Evolutionary conservation across 106 monocot species (phyloP).

Genomic region (Dioscorea dumetorum): DNA sequence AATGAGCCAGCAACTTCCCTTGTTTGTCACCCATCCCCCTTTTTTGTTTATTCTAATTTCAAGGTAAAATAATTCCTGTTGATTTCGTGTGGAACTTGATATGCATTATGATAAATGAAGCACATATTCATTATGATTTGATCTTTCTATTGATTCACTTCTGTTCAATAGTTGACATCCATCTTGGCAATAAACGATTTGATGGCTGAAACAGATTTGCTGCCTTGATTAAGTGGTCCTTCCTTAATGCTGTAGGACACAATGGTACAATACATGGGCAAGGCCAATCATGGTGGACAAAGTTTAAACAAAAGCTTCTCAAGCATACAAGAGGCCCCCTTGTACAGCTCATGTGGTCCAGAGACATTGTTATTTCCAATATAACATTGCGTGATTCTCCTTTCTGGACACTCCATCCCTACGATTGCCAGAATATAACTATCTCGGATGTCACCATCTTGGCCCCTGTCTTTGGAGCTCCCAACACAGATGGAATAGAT

Average conservation of each 20-base stretch:
- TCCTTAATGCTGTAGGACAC: conserved; percentile 27
- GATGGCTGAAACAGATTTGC: too few relatives aligned
- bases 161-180: too few relatives aligned
- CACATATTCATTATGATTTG: too few relatives aligned
- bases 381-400: conserved; percentile 60
- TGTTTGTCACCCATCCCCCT: too few relatives aligned
- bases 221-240: too few relatives aligned
- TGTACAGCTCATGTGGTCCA: conserved; percentile 64
- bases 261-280: conserved; percentile 70
- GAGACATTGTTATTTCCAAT: conserved; percentile 53
- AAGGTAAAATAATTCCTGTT: too few relatives aligned
- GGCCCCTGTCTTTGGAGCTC: conserved; percentile 37
- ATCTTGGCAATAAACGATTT: too few relatives aligned
- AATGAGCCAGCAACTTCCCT: too few relatives aligned
- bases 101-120: too few relatives aligned
- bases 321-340: conserved; percentile 59
- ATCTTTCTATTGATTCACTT: too few relatives aligned
- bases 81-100: too few relatives aligned
- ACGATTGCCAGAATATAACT: conserved; percentile 58
- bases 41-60: too few relatives aligned
- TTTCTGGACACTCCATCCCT: conserved; percentile 73
- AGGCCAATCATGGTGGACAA: conserved; percentile 64
- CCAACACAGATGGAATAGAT: conserved; percentile 57
- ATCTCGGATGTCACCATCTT: conserved; percentile 39
- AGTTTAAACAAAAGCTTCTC: conserved; percentile 30